Conservation (phyloP, 2,329 filamentous ascomycete species). For the Cordyceps javanica region DNA sequence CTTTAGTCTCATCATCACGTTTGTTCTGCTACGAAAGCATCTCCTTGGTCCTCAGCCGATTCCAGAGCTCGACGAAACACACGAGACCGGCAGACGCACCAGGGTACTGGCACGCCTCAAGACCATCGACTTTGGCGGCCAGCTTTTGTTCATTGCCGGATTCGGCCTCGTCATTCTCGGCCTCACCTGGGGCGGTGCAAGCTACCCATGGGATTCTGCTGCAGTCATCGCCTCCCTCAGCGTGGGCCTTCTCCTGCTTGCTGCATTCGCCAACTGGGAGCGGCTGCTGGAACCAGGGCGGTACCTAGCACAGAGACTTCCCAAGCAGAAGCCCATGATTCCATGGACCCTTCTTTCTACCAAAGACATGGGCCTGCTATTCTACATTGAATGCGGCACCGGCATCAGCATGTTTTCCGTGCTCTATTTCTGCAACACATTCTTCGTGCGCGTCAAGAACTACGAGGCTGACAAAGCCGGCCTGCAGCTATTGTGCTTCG, state of each 20-base stretch:
- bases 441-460: conserved; percentile 55
- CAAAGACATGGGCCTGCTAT: conserved; percentile 55
- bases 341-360: conserved; percentile 52
- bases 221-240: conserved; percentile 44
- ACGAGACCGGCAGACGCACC: conserved; percentile 24
- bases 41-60: conserved; percentile 48
- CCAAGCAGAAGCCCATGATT: conserved; percentile 56
- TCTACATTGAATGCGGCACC: conserved; percentile 53
- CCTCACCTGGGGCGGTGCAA: conserved; percentile 50
- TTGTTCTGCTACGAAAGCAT: conserved; percentile 51
- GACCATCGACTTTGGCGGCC: conserved; percentile 52
- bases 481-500: conserved; percentile 54
- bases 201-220: conserved; percentile 44
- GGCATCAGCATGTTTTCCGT: conserved; percentile 51
- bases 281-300: conserved; percentile 47
- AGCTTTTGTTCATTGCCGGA: conserved; percentile 49
- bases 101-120: conserved; percentile 39
- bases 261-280: conserved; percentile 44
- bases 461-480: conserved; percentile 46
- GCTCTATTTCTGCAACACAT: conserved; percentile 64
- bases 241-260: conserved; percentile 35
- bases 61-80: conserved; percentile 37
- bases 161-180: conserved; percentile 48
- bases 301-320: conserved; percentile 40
- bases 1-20: conserved; percentile 45